Conservation (phyloP, 139 green algal genomes). For the Tetraselmis chui region DNA sequence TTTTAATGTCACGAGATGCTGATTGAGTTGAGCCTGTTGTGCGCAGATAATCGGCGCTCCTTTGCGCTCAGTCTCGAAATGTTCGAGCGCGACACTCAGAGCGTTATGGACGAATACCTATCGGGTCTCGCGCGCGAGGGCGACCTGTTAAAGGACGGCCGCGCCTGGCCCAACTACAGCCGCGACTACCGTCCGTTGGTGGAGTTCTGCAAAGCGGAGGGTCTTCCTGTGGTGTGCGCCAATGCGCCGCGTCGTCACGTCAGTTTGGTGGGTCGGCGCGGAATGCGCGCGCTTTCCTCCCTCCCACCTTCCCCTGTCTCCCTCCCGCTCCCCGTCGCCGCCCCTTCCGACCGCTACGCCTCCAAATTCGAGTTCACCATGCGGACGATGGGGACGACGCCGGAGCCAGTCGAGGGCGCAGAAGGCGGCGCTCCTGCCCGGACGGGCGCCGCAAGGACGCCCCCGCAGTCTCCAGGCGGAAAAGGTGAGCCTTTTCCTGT, state of each 20-base stretch:
- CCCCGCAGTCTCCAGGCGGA: no score
- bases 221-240: slow-evolving; percentile 30
- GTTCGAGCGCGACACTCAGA: slow-evolving; percentile 47
- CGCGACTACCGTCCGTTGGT: slow-evolving; percentile 41
- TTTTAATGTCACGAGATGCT: no score
- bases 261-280: slow-evolving; percentile 24
- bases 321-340: slow-evolving; percentile 20
- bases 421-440: no score
- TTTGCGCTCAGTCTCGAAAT: slow-evolving; percentile 40
- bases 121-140: slow-evolving; percentile 12
- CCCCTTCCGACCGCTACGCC: slow-evolving; percentile 14
- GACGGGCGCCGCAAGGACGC: no score
- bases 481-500: no score
- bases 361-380: slow-evolving; percentile 26
- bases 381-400: slow-evolving; percentile 6
- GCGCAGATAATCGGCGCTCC: neutral
- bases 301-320: slow-evolving; percentile 7
- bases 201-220: slow-evolving; percentile 1
- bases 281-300: slow-evolving; percentile 14
- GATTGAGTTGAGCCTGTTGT: neutral
- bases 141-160: slow-evolving; percentile 34
- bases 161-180: slow-evolving; percentile 42
- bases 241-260: slow-evolving; percentile 40
- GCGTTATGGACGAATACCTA: slow-evolving; percentile 39
- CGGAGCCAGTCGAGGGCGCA: slow-evolving; percentile 1